phyloP scores from a whole-genome alignment of 192 early-diverging fungal genomes.

The Entomortierella parvispora region DNA sequence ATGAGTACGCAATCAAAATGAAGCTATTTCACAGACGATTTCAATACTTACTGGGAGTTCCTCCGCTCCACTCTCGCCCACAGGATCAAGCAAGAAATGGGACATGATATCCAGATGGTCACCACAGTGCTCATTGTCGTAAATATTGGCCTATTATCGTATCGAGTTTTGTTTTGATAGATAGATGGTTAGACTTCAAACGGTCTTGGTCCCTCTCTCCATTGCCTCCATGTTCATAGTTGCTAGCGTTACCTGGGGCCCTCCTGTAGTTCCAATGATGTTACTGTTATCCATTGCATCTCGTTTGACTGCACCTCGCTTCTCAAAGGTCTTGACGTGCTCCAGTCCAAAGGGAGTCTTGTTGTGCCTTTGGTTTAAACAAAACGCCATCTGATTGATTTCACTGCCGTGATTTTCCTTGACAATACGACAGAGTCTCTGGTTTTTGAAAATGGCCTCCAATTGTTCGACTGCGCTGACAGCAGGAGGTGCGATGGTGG shows the following conservation, averaged over 20 bases:
- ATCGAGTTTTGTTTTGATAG: not conserved
- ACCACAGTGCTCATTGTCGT: slow-evolving; percentile 94
- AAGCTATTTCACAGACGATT: not conserved
- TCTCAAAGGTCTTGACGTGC: slow-evolving; percentile 73
- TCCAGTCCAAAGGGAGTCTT: slow-evolving; percentile 60
- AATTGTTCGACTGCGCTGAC: slow-evolving; percentile 22
- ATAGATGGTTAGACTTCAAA: too few species aligned
- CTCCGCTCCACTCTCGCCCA: slow-evolving; percentile 40
- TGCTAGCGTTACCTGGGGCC: slow-evolving; percentile 76
- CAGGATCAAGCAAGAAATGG: slow-evolving; percentile 73
- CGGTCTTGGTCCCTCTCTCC: too few species aligned
- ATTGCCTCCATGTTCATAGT: too few species aligned
- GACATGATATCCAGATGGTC: slow-evolving; percentile 96
- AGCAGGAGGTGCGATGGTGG: not conserved
- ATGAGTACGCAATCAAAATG: not conserved
- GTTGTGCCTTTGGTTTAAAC: slow-evolving; percentile 72
- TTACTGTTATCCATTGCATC: slow-evolving; percentile 76
- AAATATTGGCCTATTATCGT: slow-evolving; percentile 82
- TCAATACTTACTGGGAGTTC: slow-evolving; percentile 33
- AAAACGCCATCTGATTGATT: slow-evolving; percentile 80
- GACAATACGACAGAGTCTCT: slow-evolving; percentile 85
- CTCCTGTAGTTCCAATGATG: slow-evolving; percentile 77
- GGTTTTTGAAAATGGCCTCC: slow-evolving; percentile 74
- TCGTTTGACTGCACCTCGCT: slow-evolving; percentile 73
- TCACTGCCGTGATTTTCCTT: slow-evolving; percentile 89